Evolutionary conservation across 192 early-diverging fungal species (phyloP), one percentile per base, ranked within the genome.

Genomic region (Phycomyces nitens): DNA sequence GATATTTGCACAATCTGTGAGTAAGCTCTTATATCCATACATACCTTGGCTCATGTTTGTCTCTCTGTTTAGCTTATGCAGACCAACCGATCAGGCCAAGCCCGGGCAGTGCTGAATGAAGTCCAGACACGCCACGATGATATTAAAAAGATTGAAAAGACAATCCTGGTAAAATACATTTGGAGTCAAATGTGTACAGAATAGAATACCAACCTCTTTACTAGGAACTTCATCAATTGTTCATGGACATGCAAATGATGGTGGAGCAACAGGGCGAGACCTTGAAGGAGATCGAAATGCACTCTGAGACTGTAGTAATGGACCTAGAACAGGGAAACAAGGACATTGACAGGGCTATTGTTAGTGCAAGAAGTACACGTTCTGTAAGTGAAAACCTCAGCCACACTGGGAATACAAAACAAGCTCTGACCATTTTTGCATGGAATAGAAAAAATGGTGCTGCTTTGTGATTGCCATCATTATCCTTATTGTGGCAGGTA

Each of bases 71-170:
- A 88, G 85, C 84, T 94, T 57, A 80, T 92, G 70, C 81, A 88
- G 63, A 72, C 80, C 18, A 85, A 86, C 34, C 86, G 93, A 57
- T 87, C 85, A n/a, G 84, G 84, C 7, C 89, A 93, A 65, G 93
- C 93, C n/a, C 78, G 80, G 18, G 79, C 81, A 40, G 93, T 91
- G 7, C 67, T 95, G 18, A 69, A 82, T 29, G 92, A 94, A 73
- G 92, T 95, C 39, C 92, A 95, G 76, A 78, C 86, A 60, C 78
- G 90, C 39, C 93, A 95, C 64, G 77, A 86, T 59, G 93, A 95
- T 62, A 91, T 95, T 54, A 80, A 92, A 62, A 85, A 88, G 75
- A 94, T 95, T 68, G 93, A 95, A 77, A 87, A 84, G 68, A 90
- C 87, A 15, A 92, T 94, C 68, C 64, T 92, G 52, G 90, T 91